These are phyloP conservation scores for Phyllosticta ampelicida DNA, from an alignment of 2,329 filamentous ascomycete species.

Conservation along the genomic window DNA sequence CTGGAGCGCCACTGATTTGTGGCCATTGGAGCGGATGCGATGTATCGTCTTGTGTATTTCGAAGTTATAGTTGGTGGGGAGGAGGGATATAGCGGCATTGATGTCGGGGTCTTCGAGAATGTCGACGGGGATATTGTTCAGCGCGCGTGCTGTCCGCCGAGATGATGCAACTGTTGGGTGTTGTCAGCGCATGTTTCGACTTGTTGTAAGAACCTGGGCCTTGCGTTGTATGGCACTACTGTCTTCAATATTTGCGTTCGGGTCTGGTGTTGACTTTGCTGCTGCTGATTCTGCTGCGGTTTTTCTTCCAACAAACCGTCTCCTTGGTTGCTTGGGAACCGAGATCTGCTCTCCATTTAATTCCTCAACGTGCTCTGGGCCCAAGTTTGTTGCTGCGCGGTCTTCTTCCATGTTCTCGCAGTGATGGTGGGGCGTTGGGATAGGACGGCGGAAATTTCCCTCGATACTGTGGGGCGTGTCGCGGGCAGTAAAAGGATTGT, in stretches of 20 bases:
- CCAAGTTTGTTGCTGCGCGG: slow-evolving; percentile 57
- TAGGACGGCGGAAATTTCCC: background rate
- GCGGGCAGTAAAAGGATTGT: background rate
- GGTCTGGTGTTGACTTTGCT: slow-evolving; percentile 21
- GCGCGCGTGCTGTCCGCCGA: slow-evolving; percentile 61
- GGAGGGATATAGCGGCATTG: slow-evolving; percentile 73
- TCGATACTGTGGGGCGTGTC: background rate
- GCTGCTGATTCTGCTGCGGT: slow-evolving; percentile 52
- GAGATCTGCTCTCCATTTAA: slow-evolving; percentile 40
- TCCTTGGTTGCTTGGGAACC: slow-evolving; percentile 63
- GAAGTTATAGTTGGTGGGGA: slow-evolving; percentile 95
- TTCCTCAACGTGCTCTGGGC: slow-evolving; percentile 53
- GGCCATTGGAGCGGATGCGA: slow-evolving; percentile 67
- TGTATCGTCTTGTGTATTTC: slow-evolving; percentile 98
- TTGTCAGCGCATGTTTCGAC: slow-evolving; percentile 10
- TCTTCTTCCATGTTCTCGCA: slow-evolving; percentile 59
- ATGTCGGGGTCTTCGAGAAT: slow-evolving; percentile 79
- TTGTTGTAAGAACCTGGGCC: background rate
- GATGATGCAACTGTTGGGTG: slow-evolving; percentile 53
- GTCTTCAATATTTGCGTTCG: slow-evolving; percentile 43
- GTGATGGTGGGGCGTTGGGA: background rate
- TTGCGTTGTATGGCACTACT: slow-evolving; percentile 59
- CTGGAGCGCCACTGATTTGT: slow-evolving; percentile 83
- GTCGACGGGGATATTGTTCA: slow-evolving; percentile 82
- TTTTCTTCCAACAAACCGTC: slow-evolving; percentile 79